A percentile compares a stretch with the other conserved stretches of the same genome.
Conservation (phyloP, 805 yeast genomes). For the Jamesozyma lodderae region DNA sequence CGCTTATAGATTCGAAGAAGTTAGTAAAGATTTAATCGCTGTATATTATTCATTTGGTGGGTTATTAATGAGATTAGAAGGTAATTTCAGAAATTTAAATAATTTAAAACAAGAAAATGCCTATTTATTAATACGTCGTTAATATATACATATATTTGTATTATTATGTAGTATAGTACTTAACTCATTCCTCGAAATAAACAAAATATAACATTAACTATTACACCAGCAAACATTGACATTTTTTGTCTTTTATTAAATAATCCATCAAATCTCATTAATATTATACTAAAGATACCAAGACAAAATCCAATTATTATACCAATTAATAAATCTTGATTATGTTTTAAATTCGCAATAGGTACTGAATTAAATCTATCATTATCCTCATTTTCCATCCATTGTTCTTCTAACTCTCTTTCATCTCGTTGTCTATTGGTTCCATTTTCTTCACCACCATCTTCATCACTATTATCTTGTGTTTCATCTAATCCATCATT, state of each 20-base stretch:
- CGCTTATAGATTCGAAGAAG: conserved; percentile 92
- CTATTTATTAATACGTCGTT: conserved; percentile 74
- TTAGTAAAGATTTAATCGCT: conserved; percentile 54
- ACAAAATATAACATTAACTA: conserved; percentile 61
- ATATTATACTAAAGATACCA: conserved; percentile 62
- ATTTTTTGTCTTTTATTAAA: conserved; percentile 55
- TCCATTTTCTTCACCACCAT: conserved; percentile 10
- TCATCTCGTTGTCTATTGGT: conserved; percentile 35
- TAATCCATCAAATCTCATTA: conserved; percentile 50
- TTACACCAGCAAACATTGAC: conserved; percentile 64
- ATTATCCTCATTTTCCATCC: conserved; percentile 66
- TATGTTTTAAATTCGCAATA: conserved; percentile 36
- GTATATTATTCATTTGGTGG: conserved; percentile 97
- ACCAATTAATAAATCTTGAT: conserved; percentile 63
- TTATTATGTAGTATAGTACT: not conserved
- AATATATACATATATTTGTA: conserved; percentile 2
- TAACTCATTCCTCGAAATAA: conserved; percentile 19
- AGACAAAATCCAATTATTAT: conserved; percentile 63
- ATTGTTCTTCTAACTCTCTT: conserved; percentile 72
- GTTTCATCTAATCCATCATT: conserved; percentile 17
- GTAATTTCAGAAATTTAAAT: conserved; percentile 83
- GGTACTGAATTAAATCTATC: conserved; percentile 36
- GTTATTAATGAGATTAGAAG: conserved; percentile 84
- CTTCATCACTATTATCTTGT: conserved; percentile 7
- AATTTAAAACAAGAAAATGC: conserved; percentile 89